Percentiles rank a stretch among this genome's conserved stretches.
phyloP scores from a whole-genome alignment of 1,284 basidiomycete genomes.

The Sutorius eximius region DNA sequence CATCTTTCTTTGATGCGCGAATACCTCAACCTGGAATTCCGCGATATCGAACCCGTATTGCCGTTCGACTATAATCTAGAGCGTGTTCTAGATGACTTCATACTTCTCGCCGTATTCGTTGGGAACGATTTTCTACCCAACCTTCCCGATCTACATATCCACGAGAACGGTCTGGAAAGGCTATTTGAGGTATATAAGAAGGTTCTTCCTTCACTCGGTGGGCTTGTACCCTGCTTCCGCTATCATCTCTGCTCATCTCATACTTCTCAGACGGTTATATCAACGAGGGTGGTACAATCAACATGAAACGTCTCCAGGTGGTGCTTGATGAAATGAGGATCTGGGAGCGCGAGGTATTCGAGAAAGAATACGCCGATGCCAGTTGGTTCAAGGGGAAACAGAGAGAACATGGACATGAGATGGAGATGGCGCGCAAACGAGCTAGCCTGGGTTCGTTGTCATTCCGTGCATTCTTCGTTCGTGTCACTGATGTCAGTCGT shows the following conservation, averaged over 20 bases:
- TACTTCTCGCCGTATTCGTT: conserved; percentile 93
- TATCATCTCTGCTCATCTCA: background rate
- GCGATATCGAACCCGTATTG: conserved; percentile 57
- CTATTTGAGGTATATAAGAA: conserved; percentile 96
- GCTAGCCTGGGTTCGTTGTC: conserved; percentile 49
- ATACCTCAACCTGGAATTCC: conserved; percentile 96
- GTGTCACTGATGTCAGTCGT: background rate
- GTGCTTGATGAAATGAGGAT: conserved; percentile 85
- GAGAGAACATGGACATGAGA: conserved; percentile 63
- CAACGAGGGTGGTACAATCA: conserved; percentile 88
- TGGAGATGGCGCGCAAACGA: conserved; percentile 51
- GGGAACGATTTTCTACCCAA: conserved; percentile 98
- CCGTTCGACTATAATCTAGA: conserved; percentile 83
- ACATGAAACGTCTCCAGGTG: conserved; percentile 79
- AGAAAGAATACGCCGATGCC: conserved; percentile 85
- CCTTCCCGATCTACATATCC: conserved; percentile 95
- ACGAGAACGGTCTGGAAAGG: conserved; percentile 91
- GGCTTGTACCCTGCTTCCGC: conserved; percentile 22
- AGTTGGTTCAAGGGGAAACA: conserved; percentile 93
- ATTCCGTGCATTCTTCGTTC: background rate
- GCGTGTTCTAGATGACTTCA: conserved; percentile 96
- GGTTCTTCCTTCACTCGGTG: conserved; percentile 79
- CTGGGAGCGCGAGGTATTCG: conserved; percentile 89
- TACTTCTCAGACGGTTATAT: conserved; percentile 78
- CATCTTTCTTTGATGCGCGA: conserved; percentile 95